Evolutionary conservation across 2,329 filamentous ascomycete species (phyloP).

Genomic region (Aspergillus sp.): DNA sequence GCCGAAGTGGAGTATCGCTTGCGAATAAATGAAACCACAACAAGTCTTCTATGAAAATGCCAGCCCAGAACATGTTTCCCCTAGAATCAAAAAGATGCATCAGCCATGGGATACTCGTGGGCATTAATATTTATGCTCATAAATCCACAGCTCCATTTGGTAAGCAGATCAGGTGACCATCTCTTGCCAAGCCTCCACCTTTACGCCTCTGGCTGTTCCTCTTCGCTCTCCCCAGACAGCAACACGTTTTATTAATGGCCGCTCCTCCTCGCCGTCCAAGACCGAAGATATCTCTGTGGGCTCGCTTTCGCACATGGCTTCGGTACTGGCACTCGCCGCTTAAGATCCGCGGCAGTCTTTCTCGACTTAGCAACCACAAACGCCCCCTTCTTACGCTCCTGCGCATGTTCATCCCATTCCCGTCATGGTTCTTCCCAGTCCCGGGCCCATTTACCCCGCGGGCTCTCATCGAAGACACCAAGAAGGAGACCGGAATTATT

Average conservation of each 20-base stretch:
- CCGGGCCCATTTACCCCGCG: slow-evolving; percentile 20
- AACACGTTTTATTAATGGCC: neutral
- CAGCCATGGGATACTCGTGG: too few species aligned
- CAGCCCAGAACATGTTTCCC: too few species aligned
- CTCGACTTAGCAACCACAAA: slow-evolving; percentile 20
- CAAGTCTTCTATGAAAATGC: too few species aligned
- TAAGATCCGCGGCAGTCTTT: slow-evolving; percentile 20
- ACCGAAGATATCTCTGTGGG: slow-evolving; percentile 15
- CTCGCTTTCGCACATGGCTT: slow-evolving; percentile 16
- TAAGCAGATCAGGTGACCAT: too few species aligned
- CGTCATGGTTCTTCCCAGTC: slow-evolving; percentile 25
- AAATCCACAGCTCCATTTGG: too few species aligned
- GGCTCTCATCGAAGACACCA: slow-evolving; percentile 13
- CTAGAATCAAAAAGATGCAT: too few species aligned
- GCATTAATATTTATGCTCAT: too few species aligned
- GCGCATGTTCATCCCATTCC: slow-evolving; percentile 24
- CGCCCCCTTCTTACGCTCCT: slow-evolving; percentile 22
- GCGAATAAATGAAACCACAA: too few species aligned
- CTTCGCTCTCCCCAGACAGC: too few species aligned
- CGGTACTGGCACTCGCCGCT: slow-evolving; percentile 20
- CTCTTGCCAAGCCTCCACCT: too few species aligned
- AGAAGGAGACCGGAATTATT: slow-evolving; percentile 12
- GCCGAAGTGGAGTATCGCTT: too few species aligned
- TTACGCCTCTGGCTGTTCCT: too few species aligned
- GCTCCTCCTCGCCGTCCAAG: slow-evolving; percentile 7